Percentiles rank a stretch among this genome's conserved stretches.
Conservation (phyloP, 139 green algal genomes). For the Diplosphaera chodatii region DNA sequence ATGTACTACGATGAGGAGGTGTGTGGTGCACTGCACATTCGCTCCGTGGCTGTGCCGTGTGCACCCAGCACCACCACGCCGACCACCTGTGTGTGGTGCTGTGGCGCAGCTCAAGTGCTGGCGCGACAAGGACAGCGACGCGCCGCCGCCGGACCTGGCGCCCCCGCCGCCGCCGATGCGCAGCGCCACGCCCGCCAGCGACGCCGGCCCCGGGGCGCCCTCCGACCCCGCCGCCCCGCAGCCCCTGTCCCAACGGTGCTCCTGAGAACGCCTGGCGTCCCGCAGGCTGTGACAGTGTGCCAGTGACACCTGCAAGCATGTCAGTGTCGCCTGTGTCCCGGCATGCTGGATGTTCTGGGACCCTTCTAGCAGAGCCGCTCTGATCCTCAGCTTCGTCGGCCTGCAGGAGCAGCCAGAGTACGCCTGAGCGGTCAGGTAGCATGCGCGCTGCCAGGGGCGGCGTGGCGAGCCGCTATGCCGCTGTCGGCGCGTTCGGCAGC, state of each 20-base stretch:
- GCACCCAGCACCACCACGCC: background rate
- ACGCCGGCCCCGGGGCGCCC: background rate
- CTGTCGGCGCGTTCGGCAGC: background rate
- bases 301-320: too few relatives aligned
- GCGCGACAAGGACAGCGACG: background rate
- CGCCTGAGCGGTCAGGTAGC: background rate
- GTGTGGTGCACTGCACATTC: too few relatives aligned
- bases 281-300: too few relatives aligned
- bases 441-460: background rate
- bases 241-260: background rate
- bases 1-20: background rate
- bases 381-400: too few relatives aligned
- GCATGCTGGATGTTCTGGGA: too few relatives aligned
- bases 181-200: background rate
- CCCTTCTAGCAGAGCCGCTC: too few relatives aligned
- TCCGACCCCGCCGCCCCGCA: background rate
- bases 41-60: too few relatives aligned
- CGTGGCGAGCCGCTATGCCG: background rate
- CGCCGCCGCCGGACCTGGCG: background rate
- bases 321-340: too few relatives aligned
- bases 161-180: background rate
- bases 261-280: too few relatives aligned
- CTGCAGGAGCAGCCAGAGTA: background rate
- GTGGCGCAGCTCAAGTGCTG: background rate
- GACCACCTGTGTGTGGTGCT: too few relatives aligned